Percentiles rank a stretch among this genome's conserved stretches.
Conservation (phyloP, 257 asterid genomes). For the Solanum corneliomulleri region DNA sequence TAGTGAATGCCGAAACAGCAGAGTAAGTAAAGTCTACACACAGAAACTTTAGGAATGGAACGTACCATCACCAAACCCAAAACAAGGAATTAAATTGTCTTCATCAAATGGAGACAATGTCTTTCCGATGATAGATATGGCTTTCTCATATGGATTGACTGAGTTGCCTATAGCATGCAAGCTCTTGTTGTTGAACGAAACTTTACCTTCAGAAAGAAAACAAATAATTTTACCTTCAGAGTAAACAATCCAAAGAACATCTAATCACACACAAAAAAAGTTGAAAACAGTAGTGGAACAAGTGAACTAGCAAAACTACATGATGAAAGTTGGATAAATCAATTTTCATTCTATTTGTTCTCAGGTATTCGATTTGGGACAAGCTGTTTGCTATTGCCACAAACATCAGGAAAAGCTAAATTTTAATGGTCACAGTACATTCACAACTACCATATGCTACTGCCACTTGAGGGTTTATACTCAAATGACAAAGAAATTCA, state of each 20-base stretch:
- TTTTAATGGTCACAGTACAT: neutral
- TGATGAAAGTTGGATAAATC: neutral
- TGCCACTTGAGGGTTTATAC: neutral
- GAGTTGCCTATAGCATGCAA: slow-evolving; percentile 50
- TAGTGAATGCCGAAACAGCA: neutral
- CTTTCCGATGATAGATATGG: slow-evolving; percentile 74
- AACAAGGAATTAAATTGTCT: slow-evolving; percentile 81
- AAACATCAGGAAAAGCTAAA: neutral
- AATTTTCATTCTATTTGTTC: neutral
- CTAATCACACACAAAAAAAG: neutral
- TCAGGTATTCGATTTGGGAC: neutral
- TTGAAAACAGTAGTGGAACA: neutral
- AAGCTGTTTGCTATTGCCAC: neutral
- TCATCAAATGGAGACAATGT: slow-evolving; percentile 81
- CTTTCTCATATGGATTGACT: slow-evolving; percentile 75
- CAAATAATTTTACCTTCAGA: slow-evolving; percentile 13
- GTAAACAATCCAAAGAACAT: neutral
- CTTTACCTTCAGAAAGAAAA: slow-evolving; percentile 44
- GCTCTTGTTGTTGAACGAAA: slow-evolving; percentile 60
- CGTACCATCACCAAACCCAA: slow-evolving; percentile 89
- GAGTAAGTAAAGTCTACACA: neutral
- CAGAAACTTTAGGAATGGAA: neutral
- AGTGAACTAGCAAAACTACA: neutral
- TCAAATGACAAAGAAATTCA: neutral
- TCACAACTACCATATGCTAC: neutral